A percentile compares a stretch with the other conserved stretches of the same genome.
Conservation (phyloP, 23 red algal species). For the Rhodosorus marinus region DNA sequence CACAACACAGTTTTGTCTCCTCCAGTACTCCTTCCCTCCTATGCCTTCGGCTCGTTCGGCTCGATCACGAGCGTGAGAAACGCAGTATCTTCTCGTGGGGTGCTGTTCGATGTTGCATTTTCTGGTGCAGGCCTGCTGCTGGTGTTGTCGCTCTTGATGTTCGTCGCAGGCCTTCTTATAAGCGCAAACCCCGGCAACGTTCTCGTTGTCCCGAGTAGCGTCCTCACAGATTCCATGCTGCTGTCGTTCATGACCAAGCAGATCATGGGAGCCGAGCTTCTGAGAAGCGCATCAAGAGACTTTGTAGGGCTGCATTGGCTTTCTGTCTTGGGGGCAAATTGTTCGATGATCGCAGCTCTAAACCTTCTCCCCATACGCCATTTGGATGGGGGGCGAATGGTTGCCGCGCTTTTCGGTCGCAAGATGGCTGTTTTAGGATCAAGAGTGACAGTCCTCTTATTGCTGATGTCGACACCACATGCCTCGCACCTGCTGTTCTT, state of each 20-base stretch:
- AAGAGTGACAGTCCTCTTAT: conserved; percentile 42
- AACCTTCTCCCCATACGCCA: conserved; percentile 61
- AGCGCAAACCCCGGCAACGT: conserved; percentile 1
- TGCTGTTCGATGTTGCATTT: conserved; percentile 56
- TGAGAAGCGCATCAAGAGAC: conserved; percentile 10
- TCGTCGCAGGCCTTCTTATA: conserved; percentile 36
- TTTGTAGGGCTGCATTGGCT: conserved; percentile 48
- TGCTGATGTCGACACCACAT: conserved; percentile 28
- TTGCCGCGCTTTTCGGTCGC: conserved; percentile 41
- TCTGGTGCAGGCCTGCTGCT: conserved; percentile 30
- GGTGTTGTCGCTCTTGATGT: conserved; percentile 9
- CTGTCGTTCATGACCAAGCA: conserved; percentile 13
- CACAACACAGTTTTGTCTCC: conserved; percentile 17
- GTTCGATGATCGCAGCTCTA: conserved; percentile 38
- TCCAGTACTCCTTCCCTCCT: conserved; percentile 45
- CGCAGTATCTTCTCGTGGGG: conserved; percentile 29
- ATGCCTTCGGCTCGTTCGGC: conserved; percentile 53
- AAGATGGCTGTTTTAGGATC: conserved; percentile 29
- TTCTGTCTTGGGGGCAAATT: conserved; percentile 45
- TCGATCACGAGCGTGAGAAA: conserved; percentile 29
- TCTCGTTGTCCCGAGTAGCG: conserved; percentile 8
- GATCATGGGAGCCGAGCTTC: conserved; percentile 14
- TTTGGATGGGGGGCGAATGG: conserved; percentile 59
- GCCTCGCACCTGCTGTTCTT: conserved; percentile 39
- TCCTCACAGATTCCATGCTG: conserved; percentile 15